Evolutionary conservation across 306 rosid genomes (phyloP).

Genomic region (Rosa multiflora): DNA sequence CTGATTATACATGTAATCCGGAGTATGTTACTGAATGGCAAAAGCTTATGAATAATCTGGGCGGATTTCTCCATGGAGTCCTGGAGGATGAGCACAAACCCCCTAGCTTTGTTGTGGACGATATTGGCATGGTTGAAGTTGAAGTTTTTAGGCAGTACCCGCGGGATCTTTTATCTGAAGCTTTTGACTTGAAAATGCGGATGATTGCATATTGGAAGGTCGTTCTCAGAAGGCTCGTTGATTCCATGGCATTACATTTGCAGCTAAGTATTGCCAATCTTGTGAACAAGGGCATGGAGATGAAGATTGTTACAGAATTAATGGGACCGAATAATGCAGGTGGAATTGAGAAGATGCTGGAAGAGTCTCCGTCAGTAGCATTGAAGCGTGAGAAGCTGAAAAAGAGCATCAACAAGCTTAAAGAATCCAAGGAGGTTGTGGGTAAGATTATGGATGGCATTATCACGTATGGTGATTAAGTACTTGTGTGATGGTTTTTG

Average conservation of each 20-base stretch:
- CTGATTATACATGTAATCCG: background rate
- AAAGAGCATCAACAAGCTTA: background rate
- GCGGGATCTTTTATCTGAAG: background rate
- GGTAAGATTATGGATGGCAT: background rate
- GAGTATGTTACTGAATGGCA: background rate
- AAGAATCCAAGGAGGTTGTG: background rate
- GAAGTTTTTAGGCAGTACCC: background rate
- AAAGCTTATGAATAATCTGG: no score
- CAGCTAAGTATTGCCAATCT: background rate
- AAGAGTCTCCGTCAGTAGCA: background rate
- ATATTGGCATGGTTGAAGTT: no score
- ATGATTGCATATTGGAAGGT: background rate
- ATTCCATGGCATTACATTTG: background rate
- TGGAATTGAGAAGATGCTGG: background rate
- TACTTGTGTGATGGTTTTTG: no score
- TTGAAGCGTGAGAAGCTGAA: background rate
- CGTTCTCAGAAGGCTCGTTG: background rate
- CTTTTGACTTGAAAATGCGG: background rate
- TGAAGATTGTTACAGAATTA: background rate
- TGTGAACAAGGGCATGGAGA: background rate
- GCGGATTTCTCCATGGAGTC: no score
- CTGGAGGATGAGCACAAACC: no score
- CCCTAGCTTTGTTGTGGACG: no score
- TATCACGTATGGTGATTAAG: background rate
- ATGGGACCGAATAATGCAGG: background rate